These are phyloP conservation scores for Hippophae gyantsensis DNA, from an alignment of 306 rosid genomes.

Conservation along the genomic window DNA sequence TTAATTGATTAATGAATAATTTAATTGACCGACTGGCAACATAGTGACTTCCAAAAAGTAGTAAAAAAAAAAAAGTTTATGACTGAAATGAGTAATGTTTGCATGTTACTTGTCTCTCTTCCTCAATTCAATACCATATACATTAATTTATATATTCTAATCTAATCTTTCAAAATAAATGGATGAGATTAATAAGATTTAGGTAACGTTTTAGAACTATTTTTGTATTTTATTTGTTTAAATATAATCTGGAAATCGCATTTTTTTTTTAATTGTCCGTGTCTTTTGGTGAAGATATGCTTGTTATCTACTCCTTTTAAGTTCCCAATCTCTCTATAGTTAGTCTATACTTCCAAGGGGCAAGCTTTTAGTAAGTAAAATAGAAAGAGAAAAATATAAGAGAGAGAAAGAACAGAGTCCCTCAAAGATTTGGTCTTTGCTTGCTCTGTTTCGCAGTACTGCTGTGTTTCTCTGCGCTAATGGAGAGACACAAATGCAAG, in stretches of 20 bases:
- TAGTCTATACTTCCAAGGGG: conserved; percentile 5
- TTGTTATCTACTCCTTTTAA: conserved; percentile 83
- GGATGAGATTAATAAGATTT: conserved; percentile 10
- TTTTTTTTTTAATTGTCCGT: conserved; percentile 36
- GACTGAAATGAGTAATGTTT: conserved; percentile 38
- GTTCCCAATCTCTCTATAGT: conserved; percentile 36
- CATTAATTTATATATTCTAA: conserved; percentile 2
- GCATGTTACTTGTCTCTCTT: conserved; percentile 68
- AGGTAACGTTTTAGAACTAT: conserved; percentile 5
- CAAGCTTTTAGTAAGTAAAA: conserved; percentile 2
- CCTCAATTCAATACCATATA: conserved; percentile 38
- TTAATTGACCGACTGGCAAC: background rate
- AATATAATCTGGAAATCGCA: conserved; percentile 1
- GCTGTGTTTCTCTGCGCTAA: conserved; percentile 14
- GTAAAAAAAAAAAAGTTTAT: conserved; percentile 28
- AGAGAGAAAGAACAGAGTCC: conserved; percentile 2
- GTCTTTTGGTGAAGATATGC: conserved; percentile 83
- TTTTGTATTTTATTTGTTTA: conserved; percentile 4
- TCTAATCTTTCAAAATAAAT: no score
- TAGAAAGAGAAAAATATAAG: background rate
- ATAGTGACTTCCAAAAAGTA: conserved; percentile 14
- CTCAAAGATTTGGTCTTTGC: background rate
- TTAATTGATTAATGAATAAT: background rate
- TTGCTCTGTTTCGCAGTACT: no score
- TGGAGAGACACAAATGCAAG: conserved; percentile 85